Evolutionary conservation across 805 yeast species (phyloP).

Genomic region (Metschnikowia aberdeeniae): DNA sequence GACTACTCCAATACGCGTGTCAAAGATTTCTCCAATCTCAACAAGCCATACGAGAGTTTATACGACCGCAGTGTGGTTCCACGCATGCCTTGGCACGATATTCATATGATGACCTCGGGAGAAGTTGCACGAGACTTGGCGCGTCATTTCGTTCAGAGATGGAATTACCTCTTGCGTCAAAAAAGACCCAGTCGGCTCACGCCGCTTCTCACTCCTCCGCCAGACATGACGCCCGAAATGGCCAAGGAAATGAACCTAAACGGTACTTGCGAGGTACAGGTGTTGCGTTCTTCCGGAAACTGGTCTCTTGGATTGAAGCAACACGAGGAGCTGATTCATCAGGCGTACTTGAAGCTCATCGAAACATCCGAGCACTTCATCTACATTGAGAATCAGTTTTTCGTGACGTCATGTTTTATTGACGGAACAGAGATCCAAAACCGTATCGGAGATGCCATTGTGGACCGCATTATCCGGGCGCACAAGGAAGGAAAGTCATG

Average conservation of each 20-base stretch:
- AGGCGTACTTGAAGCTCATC: slow-evolving; percentile 84
- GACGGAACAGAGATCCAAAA: slow-evolving; percentile 83
- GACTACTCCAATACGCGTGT: slow-evolving; percentile 96
- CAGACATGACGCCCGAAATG: slow-evolving; percentile 76
- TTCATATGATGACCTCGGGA: slow-evolving; percentile 93
- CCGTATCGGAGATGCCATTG: slow-evolving; percentile 92
- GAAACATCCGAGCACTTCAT: slow-evolving; percentile 91
- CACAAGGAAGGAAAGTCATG: slow-evolving; percentile 70
- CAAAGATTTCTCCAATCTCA: slow-evolving; percentile 75
- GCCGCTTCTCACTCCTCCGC: slow-evolving; percentile 88
- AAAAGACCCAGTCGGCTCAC: slow-evolving; percentile 93
- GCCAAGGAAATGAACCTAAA: slow-evolving; percentile 53
- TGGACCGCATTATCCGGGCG: slow-evolving; percentile 92
- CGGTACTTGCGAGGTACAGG: slow-evolving; percentile 90
- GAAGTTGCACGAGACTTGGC: slow-evolving; percentile 90
- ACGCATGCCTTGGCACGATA: slow-evolving; percentile 99
- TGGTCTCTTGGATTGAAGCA: slow-evolving; percentile 92
- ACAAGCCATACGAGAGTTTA: slow-evolving; percentile 87
- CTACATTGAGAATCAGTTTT: slow-evolving; percentile 94
- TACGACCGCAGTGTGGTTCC: slow-evolving; percentile 78
- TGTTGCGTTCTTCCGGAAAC: slow-evolving; percentile 80
- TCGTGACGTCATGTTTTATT: slow-evolving; percentile 81
- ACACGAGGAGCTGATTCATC: slow-evolving; percentile 85
- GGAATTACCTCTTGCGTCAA: slow-evolving; percentile 91
- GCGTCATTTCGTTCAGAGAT: slow-evolving; percentile 93